These are phyloP conservation scores for Suhomyces terraborum DNA, from an alignment of 1,139 yeast species.

Conservation along the genomic window DNA sequence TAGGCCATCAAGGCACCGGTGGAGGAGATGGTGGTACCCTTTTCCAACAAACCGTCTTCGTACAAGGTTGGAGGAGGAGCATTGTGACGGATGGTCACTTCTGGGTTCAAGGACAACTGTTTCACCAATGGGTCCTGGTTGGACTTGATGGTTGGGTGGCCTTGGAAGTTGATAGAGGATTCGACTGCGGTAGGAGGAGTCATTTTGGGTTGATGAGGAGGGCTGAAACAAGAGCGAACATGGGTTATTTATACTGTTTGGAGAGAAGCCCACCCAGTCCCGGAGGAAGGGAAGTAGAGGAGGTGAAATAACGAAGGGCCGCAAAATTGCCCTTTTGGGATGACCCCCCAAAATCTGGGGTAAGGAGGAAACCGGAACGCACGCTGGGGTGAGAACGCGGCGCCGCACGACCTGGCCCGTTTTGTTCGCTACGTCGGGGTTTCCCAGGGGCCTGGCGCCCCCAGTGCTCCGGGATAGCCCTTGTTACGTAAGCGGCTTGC, in stretches of 20 bases:
- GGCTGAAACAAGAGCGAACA: constrained; percentile 4
- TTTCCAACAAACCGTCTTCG: constrained; percentile 91
- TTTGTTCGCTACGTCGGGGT: too few species aligned
- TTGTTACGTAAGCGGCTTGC: constrained; percentile 13
- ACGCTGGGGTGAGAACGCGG: too few species aligned
- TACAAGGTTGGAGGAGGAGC: constrained; percentile 91
- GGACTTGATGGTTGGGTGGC: constrained; percentile 46
- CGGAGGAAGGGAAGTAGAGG: constrained; percentile 22
- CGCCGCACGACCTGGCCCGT: too few species aligned
- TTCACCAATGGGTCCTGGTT: constrained; percentile 48
- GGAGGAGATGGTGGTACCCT: constrained; percentile 88
- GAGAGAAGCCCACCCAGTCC: constrained; percentile 11
- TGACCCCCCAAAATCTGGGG: constrained; percentile 21
- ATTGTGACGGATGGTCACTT: constrained; percentile 70
- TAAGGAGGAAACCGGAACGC: constrained; percentile 21
- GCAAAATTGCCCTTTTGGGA: constrained; percentile 9
- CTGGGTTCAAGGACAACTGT: constrained; percentile 48
- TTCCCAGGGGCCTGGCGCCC: too few species aligned
- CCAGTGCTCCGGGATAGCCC: constrained; percentile 11
- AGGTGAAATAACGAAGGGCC: constrained; percentile 2
- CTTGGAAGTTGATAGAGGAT: constrained; percentile 47
- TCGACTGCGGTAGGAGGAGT: constrained; percentile 53
- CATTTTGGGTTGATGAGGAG: constrained; percentile 25
- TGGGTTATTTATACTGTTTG: constrained; percentile 19
- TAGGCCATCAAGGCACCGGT: constrained; percentile 96